Evolutionary conservation across 345 rosid genomes (phyloP).

Genomic region (Zanthoxylum bungeanum): DNA sequence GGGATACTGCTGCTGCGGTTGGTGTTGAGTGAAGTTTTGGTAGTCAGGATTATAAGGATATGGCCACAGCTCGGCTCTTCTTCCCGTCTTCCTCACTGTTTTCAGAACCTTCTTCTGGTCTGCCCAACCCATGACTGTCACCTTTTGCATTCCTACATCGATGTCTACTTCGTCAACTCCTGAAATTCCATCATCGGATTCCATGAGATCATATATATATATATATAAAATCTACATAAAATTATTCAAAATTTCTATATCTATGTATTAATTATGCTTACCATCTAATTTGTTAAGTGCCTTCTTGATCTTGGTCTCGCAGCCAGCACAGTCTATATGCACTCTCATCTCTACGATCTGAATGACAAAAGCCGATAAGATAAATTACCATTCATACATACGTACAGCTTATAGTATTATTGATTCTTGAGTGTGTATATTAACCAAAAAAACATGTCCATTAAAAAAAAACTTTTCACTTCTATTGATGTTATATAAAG

Average conservation of each 20-base stretch:
- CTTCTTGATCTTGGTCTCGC: slow-evolving; percentile 55
- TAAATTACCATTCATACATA: not conserved
- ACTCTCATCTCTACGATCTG: slow-evolving; percentile 70
- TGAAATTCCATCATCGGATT: slow-evolving; percentile 18
- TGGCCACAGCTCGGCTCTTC: slow-evolving; percentile 71
- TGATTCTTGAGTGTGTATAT: not conserved
- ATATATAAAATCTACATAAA: too few species aligned
- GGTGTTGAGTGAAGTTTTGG: slow-evolving; percentile 26
- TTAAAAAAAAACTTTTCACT: too few species aligned
- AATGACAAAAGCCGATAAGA: not conserved
- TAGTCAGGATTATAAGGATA: slow-evolving; percentile 54
- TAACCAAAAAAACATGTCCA: not conserved
- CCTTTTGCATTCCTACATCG: slow-evolving; percentile 63
- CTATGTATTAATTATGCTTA: too few species aligned
- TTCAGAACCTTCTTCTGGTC: slow-evolving; percentile 59
- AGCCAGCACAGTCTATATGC: slow-evolving; percentile 72
- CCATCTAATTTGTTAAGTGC: slow-evolving; percentile 64
- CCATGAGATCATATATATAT: not conserved
- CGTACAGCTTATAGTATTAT: not conserved
- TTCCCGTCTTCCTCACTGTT: slow-evolving; percentile 51
- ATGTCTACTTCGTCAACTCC: slow-evolving; percentile 65
- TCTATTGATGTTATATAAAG: not conserved
- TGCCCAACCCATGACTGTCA: slow-evolving; percentile 72
- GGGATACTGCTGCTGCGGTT: not conserved
- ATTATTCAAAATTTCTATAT: too few species aligned